Evolutionary conservation across 1,284 basidiomycete genomes (phyloP), one percentile per base, ranked within the genome.

Genomic region (Heterobasidion occidentale): DNA sequence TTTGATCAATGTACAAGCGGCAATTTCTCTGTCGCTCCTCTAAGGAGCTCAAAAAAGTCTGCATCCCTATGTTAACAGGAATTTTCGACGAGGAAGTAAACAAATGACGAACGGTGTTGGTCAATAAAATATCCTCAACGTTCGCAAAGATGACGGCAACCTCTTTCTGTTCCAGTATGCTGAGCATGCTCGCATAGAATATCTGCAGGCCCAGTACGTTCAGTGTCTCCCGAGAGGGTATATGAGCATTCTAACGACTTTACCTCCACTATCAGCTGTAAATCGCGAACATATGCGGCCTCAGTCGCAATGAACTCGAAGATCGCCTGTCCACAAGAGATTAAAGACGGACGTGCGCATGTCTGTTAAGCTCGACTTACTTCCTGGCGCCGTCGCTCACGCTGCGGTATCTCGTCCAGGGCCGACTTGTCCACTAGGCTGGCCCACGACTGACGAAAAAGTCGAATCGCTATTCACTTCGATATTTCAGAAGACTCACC

Each of bases 221-320:
- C 38, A n/a, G n/a, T 42, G 27, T 27, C 27, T 27, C 27, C 3
- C 3, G 19, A 20, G 52, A 20, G 7, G 27, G 20, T 71, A 71
- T 74, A 52, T 44, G 11, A 44, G 49, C 51, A 55, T 34, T 27
- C 17, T 57, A 20, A 36, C 11, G n/a, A 15, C 57, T 74, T 51
- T 59, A 90, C 92, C 78, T 92, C 89, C 14, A 97, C 91, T 58
- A 94, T 86, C 19, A 95, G 78, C 67, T 97, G 94, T 48, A 97
- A 69, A 69, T 95, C 92, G 27, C 91, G 80, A 51, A 97, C 92
- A 67, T 96, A 97, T 0, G 88, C 82, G 12, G 76, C 78, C 68
- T 98, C 95, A 0, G 94, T 97, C 2, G 80, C 79, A 62, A 97
- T 94, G 50, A 98, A 77, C 71, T 98, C 94, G 66, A 95, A 97